phyloP scores from a whole-genome alignment of 441 rosid genomes.

The Lepidium campestre region DNA sequence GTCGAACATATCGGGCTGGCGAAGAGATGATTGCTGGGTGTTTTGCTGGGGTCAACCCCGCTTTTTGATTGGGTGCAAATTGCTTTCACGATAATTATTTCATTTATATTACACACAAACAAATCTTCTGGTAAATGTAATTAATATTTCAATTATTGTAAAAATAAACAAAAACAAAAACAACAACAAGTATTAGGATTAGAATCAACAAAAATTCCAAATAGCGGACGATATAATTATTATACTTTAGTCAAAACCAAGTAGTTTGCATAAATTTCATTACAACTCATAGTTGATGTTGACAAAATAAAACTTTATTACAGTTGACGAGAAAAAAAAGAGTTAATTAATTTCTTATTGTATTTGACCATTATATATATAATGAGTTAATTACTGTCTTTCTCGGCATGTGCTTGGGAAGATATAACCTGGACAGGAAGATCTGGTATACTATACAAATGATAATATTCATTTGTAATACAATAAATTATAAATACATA shows the following conservation, averaged over 20 bases:
- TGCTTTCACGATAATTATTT: constrained; percentile 8
- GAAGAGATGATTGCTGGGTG: constrained; percentile 23
- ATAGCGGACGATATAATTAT: neutral
- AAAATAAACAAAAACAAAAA: too few relatives aligned
- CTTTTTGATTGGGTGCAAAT: constrained; percentile 26
- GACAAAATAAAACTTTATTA: constrained; percentile 2
- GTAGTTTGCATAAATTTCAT: neutral
- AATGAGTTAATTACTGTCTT: neutral
- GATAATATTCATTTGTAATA: neutral
- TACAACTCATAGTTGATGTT: neutral
- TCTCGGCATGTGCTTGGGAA: constrained; percentile 11
- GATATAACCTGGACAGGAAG: constrained; percentile 9
- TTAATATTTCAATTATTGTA: neutral
- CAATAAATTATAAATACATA: neutral
- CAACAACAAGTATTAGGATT: too few relatives aligned
- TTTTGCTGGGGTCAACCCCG: constrained; percentile 25
- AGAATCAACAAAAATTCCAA: neutral
- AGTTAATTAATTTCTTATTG: neutral
- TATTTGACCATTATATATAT: neutral
- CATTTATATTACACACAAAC: neutral
- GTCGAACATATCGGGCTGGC: constrained; percentile 11
- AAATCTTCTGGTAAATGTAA: neutral
- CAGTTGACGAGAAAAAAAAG: neutral
- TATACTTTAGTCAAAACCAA: neutral
- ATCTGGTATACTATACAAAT: neutral